Evolutionary conservation across 148 eudicot genomes (phyloP).

Genomic region (Rhododendron williamsianum): DNA sequence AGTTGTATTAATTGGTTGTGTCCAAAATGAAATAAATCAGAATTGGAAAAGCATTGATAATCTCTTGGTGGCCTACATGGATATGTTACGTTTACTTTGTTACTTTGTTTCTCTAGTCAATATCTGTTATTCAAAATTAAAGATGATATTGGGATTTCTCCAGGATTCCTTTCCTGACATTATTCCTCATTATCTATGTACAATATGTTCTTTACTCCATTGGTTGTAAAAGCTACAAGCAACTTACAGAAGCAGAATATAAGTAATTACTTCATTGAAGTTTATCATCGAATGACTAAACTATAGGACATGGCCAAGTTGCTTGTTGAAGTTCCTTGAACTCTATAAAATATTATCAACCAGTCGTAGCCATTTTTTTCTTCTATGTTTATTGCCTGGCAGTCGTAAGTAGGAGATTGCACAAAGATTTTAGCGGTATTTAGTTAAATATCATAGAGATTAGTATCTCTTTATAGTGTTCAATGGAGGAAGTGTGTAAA

Average conservation of each 20-base stretch:
- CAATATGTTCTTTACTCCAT: background rate
- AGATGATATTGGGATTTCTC: background rate
- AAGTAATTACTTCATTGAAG: background rate
- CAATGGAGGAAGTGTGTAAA: no score
- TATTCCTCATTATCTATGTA: background rate
- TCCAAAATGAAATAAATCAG: background rate
- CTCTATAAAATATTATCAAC: background rate
- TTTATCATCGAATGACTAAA: background rate
- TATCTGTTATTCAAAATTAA: background rate
- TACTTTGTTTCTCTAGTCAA: background rate
- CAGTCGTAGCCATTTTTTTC: background rate
- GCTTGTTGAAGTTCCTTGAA: background rate
- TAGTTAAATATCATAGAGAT: no score
- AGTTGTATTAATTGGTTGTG: background rate
- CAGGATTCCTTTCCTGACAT: background rate
- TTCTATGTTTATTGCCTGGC: background rate
- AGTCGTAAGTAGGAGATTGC: background rate
- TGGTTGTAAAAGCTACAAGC: background rate
- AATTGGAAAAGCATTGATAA: constrained; percentile 3
- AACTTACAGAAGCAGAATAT: background rate
- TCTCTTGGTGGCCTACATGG: background rate
- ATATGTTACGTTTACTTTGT: background rate
- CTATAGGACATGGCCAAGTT: background rate
- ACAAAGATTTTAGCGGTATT: no score
- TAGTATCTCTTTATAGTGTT: no score